phyloP scores from a whole-genome alignment of 768 basidiomycete species.

The Leucocoprinus birnbaumii region DNA sequence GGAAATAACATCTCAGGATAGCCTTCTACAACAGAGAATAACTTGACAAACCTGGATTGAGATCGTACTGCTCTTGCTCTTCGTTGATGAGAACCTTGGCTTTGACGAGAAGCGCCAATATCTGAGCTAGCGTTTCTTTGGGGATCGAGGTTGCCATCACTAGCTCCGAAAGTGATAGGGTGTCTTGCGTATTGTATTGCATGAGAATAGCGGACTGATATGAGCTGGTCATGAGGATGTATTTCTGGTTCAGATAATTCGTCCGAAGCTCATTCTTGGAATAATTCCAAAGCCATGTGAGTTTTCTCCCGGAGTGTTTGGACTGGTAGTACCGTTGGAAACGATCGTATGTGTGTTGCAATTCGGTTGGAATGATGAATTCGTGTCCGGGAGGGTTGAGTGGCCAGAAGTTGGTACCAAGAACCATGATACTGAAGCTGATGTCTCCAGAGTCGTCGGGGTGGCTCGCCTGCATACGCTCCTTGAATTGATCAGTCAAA shows the following conservation, averaged over 20 bases:
- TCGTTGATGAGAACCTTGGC: constrained; percentile 88
- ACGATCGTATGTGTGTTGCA: constrained; percentile 83
- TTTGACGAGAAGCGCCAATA: constrained; percentile 70
- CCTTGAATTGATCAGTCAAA: constrained; percentile 92
- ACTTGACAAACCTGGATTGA: constrained; percentile 63
- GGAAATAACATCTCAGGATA: constrained; percentile 1
- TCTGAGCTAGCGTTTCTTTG: constrained; percentile 74
- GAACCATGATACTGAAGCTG: constrained; percentile 90
- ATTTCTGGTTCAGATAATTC: constrained; percentile 91
- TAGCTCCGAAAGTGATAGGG: constrained; percentile 78
- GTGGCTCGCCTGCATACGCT: constrained; percentile 85
- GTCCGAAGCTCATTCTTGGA: constrained; percentile 95
- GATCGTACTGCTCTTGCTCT: constrained; percentile 84
- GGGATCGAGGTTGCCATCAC: constrained; percentile 75
- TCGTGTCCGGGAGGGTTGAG: constrained; percentile 80
- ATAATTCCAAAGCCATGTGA: constrained; percentile 99
- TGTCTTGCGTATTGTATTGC: constrained; percentile 92
- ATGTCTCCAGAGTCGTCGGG: constrained; percentile 70
- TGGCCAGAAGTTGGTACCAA: constrained; percentile 97
- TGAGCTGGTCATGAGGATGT: constrained; percentile 92
- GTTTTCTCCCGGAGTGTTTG: constrained; percentile 91
- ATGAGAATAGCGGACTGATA: constrained; percentile 95
- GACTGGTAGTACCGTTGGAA: constrained; percentile 93
- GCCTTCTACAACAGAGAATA: not conserved
- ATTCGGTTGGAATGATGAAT: constrained; percentile 86